A percentile compares a stretch with the other conserved stretches of the same genome.
phyloP scores from a whole-genome alignment of 441 rosid genomes.

The Sinapis alba region DNA sequence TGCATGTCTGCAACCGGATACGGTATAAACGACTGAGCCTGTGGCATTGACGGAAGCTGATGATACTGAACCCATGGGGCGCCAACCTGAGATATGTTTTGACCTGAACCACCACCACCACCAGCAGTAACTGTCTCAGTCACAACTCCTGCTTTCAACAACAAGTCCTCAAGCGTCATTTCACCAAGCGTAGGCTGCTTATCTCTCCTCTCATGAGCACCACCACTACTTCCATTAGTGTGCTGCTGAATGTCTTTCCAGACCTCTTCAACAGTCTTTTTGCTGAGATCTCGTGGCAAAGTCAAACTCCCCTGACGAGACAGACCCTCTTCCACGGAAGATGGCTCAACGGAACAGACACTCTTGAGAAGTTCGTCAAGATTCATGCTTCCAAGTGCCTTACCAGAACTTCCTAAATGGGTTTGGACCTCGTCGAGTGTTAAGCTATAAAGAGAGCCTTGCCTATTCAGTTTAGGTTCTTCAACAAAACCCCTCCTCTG shows the following conservation, averaged over 20 bases:
- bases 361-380: constrained; percentile 62
- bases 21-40: constrained; percentile 77
- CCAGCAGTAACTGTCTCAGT: constrained; percentile 58
- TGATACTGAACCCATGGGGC: constrained; percentile 79
- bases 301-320: constrained; percentile 52
- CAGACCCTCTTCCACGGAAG: constrained; percentile 38
- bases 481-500: too few species aligned
- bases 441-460: constrained; percentile 52
- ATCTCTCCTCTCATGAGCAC: constrained; percentile 53
- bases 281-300: constrained; percentile 49
- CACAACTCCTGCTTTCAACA: constrained; percentile 85
- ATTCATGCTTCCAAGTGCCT: constrained; percentile 61
- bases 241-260: constrained; percentile 61
- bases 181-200: constrained; percentile 80
- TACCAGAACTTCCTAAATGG: constrained; percentile 55
- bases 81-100: constrained; percentile 61
- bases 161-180: constrained; percentile 94
- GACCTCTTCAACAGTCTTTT: constrained; percentile 61
- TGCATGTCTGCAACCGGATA: constrained; percentile 70
- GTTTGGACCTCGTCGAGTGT: constrained; percentile 65
- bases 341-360: constrained; percentile 49
- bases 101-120: constrained; percentile 30
- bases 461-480: constrained; percentile 42
- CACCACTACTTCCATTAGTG: constrained; percentile 21
- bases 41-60: constrained; percentile 69